Base-by-base conservation (phyloP, 2,329 filamentous ascomycete species). In the Berkeleyomyces basicola region DNA sequence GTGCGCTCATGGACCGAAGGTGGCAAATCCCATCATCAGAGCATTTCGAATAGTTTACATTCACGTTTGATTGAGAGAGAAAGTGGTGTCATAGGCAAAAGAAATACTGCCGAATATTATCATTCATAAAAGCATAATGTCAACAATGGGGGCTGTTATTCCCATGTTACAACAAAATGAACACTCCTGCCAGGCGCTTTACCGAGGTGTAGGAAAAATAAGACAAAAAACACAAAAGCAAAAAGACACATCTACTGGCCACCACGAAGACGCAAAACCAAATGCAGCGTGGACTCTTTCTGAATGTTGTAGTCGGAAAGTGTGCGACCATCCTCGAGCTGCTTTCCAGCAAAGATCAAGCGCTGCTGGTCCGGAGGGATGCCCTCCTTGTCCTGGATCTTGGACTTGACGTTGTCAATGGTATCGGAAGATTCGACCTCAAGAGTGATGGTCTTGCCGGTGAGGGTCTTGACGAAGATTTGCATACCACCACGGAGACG, bases 231-330 rank as follows among this genome's bases (percentile, higher is more conserved):
- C 11, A 61, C 44, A 46, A 55, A 61, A 42, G 51, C 4, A 37
- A 9, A 63, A 43, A 60, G n/a, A 60, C 40, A 46, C 16, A 31
- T 53, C 61, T 63, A 65, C 62, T 63, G 61, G 59, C 87, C 87
- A 79, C 87, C 87, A 75, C 87, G 86, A 4, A 92, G 83, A 71
- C 88, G 85, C 33, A 92, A 84, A 57, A 92, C 88, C 63, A 92
- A 72, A 72, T 92, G 88, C 1, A 92, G 80, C 0, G 88, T 92
- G 0, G 84, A 88, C 71, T 92, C 88, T 77, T 92, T 92, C 74
- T 97, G 92, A 58, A 96, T 96, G 78, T 96, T 96, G 83, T 96
- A 96, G 73, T 96, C 92, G 58, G 83, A 87, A 0, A 96, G 79
- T 0, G 91, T 96, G 31, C 91, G 88, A 58, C 91, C 91, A 69